Conservation (phyloP, 2,329 filamentous ascomycete genomes). For the Colletotrichum eleusines region DNA sequence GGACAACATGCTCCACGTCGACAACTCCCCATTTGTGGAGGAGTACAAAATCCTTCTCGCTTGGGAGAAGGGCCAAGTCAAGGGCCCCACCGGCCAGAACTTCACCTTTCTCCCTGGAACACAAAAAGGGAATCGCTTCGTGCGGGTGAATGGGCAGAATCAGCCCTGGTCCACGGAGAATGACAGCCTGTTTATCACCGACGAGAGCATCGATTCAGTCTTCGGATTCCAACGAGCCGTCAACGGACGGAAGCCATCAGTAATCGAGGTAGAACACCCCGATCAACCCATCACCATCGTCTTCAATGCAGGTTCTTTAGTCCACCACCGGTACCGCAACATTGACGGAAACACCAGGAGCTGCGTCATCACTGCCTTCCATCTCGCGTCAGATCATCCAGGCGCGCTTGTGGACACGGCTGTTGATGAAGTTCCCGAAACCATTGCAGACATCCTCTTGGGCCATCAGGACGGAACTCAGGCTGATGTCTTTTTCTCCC, state of each 20-base stretch:
- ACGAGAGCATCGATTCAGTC: neutral
- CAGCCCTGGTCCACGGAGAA: constrained; percentile 1
- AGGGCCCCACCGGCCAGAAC: neutral
- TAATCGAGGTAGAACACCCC: neutral
- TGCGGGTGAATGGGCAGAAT: neutral
- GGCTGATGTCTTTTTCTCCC: neutral
- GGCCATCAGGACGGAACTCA: neutral
- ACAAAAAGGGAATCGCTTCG: neutral
- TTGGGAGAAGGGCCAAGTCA: neutral
- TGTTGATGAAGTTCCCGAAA: neutral
- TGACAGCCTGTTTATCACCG: neutral
- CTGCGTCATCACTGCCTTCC: neutral
- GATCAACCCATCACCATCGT: neutral
- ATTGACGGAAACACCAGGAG: neutral
- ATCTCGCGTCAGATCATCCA: neutral
- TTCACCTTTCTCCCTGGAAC: neutral
- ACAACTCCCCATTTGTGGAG: neutral
- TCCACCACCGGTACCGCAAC: neutral
- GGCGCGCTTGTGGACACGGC: neutral
- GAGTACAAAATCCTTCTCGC: neutral
- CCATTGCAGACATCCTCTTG: neutral
- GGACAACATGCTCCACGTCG: neutral
- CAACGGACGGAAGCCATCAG: neutral
- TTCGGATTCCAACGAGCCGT: neutral
- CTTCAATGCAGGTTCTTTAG: neutral